Base-by-base conservation (phyloP, 2,329 filamentous ascomycete species). In the Lecanoromycetidae sp. region DNA sequence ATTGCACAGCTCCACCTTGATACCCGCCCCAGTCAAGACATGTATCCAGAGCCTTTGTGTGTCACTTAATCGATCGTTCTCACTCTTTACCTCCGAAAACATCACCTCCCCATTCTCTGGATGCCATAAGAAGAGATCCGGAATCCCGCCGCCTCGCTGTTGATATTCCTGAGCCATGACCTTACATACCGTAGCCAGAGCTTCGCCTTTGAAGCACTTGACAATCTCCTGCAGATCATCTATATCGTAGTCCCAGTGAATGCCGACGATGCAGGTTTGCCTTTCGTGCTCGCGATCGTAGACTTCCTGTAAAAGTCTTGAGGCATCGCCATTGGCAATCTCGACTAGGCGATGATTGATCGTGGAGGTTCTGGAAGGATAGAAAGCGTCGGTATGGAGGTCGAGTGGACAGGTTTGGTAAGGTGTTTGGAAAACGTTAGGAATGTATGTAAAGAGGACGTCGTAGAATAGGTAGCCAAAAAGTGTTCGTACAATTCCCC, bases 41-140 rank as follows among this genome's bases (percentile, higher is more conserved):
- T 96, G 86, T 58, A 96, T 94, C 91, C 91, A 98, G 55, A 98
- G 73, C 56, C 91, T 72, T 68, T 98, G 91, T 15, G 88, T 94
- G 69, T 98, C 91, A 64, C 90, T 96, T 58, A 98, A 69, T 32
- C 87, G 79, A 71, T 98, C 91, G 64, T 94, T 95, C 61, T 80
- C 81, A 55, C 80, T 85, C 69, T 88, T 87, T 48, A 87, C 83
- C 63, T 86, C 82, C 4, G 74, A 74, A 63, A 91, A 90, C 74
- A 87, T 80, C 54, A 84, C 80, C 60, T 83, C 75, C 32, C 71
- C 70, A 49, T 58, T 54, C 3, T 60, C 57, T 20, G 65, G 57
- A 57, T 79, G 77, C 91, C 91, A 98, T 2, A 98, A 72, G 54
- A 98, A 84, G 53, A 98, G 67, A 70, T 98, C 91, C 3, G 91